Evolutionary conservation across 495 filamentous ascomycete species (phyloP), one percentile per base, ranked within the genome.

Genomic region (Neurospora tetrasperma): DNA sequence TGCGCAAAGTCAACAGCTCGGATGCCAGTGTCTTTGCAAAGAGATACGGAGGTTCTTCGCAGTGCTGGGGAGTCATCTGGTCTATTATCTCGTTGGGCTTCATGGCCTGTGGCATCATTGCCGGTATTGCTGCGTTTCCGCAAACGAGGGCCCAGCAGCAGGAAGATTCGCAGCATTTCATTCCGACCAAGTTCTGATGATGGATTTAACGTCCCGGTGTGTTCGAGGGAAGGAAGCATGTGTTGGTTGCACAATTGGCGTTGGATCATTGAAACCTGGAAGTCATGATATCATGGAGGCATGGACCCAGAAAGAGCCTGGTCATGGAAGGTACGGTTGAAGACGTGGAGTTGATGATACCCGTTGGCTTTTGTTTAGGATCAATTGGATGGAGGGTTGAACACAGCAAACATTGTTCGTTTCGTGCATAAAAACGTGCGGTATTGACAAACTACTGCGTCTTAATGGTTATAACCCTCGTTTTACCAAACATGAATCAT

Each of bases 41-140:
- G 80, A 85, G 87, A 39, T 94, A 93, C 76, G 92, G 92, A 18
- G 92, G 92, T 44, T 92, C 90, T 3, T 92, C 90, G 23, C 91
- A 91, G 74, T 94, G 92, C 84, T 94, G 92, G 92, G 92, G 92
- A 27, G 84, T 93, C 39, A 87, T 93, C 48, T 94, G 92, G 92
- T 90, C 88, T 16, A 81, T 94, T 44, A 86, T 94, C 43, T 90
- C 89, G 2, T 75, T 93, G 42, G 71, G 84, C 2, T 90, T 94
- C 76, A 93, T 94, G 89, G 87, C 88, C 20, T 83, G 84, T 18
- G 90, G 87, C 5, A 94, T 94, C 75, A 81, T 93, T 42, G 90
- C 88, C 23, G 92, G 89, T 5, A 89, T 94, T 31, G 92, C 92
- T 4, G 92, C 91, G 7, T 94, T 93, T 78, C 90, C 87, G 9